Percentiles rank a stretch among this genome's conserved stretches.
Evolutionary conservation across 352 stramenopile species (phyloP).

Genomic region (Pythium plurisporium): DNA sequence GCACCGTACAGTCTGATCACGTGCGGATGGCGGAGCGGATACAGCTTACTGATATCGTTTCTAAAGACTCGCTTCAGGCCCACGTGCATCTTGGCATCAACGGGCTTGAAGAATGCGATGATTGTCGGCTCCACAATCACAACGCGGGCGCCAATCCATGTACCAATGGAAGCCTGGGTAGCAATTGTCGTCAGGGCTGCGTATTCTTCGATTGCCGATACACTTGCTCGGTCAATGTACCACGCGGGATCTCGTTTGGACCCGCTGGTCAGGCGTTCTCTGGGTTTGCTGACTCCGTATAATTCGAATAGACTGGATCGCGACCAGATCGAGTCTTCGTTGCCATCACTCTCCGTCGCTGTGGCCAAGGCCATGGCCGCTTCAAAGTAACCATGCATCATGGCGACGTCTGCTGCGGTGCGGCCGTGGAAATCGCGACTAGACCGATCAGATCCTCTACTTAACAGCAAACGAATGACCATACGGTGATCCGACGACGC

Average conservation of each 20-base stretch:
- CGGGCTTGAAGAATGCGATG: neutral
- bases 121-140: neutral
- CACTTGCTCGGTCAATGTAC: conserved; percentile 1
- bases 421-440: neutral
- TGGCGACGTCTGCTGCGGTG: neutral
- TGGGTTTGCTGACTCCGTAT: neutral
- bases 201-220: neutral
- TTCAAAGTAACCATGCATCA: neutral
- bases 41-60: neutral
- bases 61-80: neutral
- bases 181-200: neutral
- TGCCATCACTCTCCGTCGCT: neutral
- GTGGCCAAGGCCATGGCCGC: neutral
- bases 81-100: neutral
- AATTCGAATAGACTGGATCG: neutral
- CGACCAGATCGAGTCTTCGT: neutral
- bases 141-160: neutral
- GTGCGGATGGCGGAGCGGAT: conserved; percentile 4
- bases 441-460: neutral
- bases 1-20: conserved; percentile 7
- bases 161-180: neutral
- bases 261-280: neutral
- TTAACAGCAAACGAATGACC: neutral
- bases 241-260: neutral
- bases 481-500: neutral